A percentile compares a stretch with the other conserved stretches of the same genome.
phyloP scores from a whole-genome alignment of 116 monocot genomes.

The Iris pallida region DNA sequence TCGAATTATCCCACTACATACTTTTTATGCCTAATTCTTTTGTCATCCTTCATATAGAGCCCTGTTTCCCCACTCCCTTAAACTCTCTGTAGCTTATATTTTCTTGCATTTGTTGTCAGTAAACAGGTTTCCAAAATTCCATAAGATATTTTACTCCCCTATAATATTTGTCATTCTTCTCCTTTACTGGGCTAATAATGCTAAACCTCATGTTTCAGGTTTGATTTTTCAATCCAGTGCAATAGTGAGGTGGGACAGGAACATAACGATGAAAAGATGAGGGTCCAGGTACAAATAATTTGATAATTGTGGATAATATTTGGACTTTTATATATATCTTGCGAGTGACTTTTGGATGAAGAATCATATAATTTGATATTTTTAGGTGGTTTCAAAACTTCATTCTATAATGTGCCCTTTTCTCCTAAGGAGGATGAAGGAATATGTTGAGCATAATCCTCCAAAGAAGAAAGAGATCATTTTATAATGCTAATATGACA shows the following conservation, averaged over 20 bases:
- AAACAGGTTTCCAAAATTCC: no score
- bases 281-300: conserved; percentile 72
- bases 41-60: no score
- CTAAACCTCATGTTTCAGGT: conserved; percentile 39
- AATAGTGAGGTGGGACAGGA: conserved; percentile 43
- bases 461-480: conserved; percentile 96
- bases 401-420: conserved; percentile 92
- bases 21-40: no score
- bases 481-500: conserved; percentile 91
- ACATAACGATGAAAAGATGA: conserved; percentile 69
- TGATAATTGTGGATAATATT: conserved; percentile 31
- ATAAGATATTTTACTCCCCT: no score
- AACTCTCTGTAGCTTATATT: no score
- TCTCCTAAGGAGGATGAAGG: conserved; percentile 86
- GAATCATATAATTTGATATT: background rate
- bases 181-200: no score
- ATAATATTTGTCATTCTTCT: no score
- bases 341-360: no score
- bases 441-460: conserved; percentile 88
- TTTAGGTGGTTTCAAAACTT: conserved; percentile 83
- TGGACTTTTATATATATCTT: background rate
- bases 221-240: conserved; percentile 72
- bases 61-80: no score
- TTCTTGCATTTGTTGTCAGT: no score
- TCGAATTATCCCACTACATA: no score